Evolutionary conservation across 129 eudicot species (phyloP), one percentile per base, ranked within the genome.

Genomic region (Chrysanthemum lavandulifolium): DNA sequence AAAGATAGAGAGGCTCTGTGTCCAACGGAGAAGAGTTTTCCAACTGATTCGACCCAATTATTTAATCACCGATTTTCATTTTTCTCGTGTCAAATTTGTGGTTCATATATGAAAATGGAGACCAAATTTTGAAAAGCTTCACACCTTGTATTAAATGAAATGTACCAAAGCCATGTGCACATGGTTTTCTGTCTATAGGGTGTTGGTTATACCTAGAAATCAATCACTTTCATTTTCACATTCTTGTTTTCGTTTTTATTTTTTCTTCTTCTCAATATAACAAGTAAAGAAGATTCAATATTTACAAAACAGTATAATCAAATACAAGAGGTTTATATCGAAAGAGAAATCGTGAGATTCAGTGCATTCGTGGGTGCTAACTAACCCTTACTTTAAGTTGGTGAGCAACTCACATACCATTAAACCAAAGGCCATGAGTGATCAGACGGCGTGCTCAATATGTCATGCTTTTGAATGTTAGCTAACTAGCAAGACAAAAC

Each of bases 91-190:
- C 11, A 51, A 73, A 10, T 65, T 49, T 49, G 16, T 61, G 36
- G 69, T 73, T 36, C 15, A 62, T 63, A 51, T 50, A 12, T 73
- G 40, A 50, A 36, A 29, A 73, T 48, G 62, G 15, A 31, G 52
- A 36, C 53, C 33, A 59, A 14, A 10, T 73, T 36, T 36, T 5
- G 43, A 36, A 0, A 61, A 61, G 15, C 52, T 59, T 50, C 3
- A 23, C 18, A 54, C 47, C 43, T 33, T 59, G 16, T 53, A 60
- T 50, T 77, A 51, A 77, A 61, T 77, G 76, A 61, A 70, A 77
- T 61, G 69, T 77, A 21, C 61, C 76, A 61, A n/a, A 77, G 58
- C 71, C 81, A 77, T 77, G 81, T 77, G 81, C 63, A 71, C 29
- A 61, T 77, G 60, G 33, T 8, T 68, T 14, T 8, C 10, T 40